Conservation (phyloP, 306 rosid genomes). For the Lathyrus aphaca region DNA sequence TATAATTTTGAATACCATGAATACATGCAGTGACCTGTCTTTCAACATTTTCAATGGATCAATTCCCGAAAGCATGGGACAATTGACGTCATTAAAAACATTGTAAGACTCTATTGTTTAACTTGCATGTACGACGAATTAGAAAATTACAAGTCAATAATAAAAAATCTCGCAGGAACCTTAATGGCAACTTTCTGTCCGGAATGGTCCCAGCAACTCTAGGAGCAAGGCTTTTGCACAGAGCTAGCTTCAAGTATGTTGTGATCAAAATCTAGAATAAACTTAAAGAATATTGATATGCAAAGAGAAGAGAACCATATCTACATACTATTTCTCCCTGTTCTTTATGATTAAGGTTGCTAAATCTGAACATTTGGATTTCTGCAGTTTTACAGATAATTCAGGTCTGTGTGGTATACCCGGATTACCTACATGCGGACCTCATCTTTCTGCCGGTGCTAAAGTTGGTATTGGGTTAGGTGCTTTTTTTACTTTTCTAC, state of each 20-base stretch:
- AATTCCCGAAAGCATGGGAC: slow-evolving; percentile 91
- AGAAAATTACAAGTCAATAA: slow-evolving; percentile 25
- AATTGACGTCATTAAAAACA: slow-evolving; percentile 63
- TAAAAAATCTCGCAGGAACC: slow-evolving; percentile 64
- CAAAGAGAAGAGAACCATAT: slow-evolving; percentile 13
- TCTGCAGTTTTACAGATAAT: slow-evolving; percentile 92
- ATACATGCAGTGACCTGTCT: slow-evolving; percentile 79
- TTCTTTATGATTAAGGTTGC: slow-evolving; percentile 20
- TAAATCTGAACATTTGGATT: slow-evolving; percentile 38
- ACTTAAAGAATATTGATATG: slow-evolving; percentile 12
- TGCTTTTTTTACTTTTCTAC: slow-evolving; percentile 48
- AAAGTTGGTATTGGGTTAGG: slow-evolving; percentile 82
- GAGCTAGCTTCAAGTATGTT: slow-evolving; percentile 97
- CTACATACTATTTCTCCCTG: slow-evolving; percentile 24
- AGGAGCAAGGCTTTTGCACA: slow-evolving; percentile 89
- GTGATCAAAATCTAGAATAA: slow-evolving; percentile 21
- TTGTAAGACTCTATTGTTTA: slow-evolving; percentile 61
- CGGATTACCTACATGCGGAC: slow-evolving; percentile 78
- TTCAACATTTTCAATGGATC: slow-evolving; percentile 85
- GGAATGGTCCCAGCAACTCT: slow-evolving; percentile 85
- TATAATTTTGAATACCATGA: slow-evolving; percentile 41
- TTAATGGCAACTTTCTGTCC: slow-evolving; percentile 74
- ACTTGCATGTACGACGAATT: slow-evolving; percentile 18
- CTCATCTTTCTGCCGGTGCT: slow-evolving; percentile 70
- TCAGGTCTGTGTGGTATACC: slow-evolving; percentile 91